Evolutionary conservation across 2,329 filamentous ascomycete genomes (phyloP).

Genomic region (Xylariaceae sp.): DNA sequence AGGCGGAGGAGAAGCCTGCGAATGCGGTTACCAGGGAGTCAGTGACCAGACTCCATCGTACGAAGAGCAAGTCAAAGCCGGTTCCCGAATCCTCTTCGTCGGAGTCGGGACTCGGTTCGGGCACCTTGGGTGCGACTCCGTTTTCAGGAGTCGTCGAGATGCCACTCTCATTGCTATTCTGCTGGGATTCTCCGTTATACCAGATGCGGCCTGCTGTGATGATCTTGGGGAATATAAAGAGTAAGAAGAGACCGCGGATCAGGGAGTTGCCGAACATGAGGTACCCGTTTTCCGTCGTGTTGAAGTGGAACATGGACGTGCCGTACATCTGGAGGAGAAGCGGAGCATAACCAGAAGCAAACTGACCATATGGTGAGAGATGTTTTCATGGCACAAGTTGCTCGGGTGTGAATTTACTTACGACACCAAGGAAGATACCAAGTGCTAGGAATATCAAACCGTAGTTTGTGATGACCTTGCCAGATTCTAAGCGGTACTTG

Average conservation of each 20-base stretch:
- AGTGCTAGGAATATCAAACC: slow-evolving; percentile 59
- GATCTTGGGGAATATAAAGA: slow-evolving; percentile 49
- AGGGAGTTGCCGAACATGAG: slow-evolving; percentile 53
- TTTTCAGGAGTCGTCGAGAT: slow-evolving; percentile 13
- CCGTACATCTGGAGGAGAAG: slow-evolving; percentile 57
- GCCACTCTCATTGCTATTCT: neutral
- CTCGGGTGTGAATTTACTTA: slow-evolving; percentile 31
- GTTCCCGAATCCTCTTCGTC: slow-evolving; percentile 30
- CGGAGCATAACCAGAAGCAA: slow-evolving; percentile 64
- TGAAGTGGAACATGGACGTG: slow-evolving; percentile 50
- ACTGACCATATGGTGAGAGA: slow-evolving; percentile 26
- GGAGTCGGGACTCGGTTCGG: slow-evolving; percentile 20
- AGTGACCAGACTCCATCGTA: slow-evolving; percentile 58
- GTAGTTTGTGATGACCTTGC: slow-evolving; percentile 49
- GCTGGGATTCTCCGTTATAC: slow-evolving; percentile 26
- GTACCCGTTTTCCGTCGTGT: slow-evolving; percentile 51
- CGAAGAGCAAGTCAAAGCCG: slow-evolving; percentile 61
- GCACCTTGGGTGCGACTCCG: slow-evolving; percentile 28
- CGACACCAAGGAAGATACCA: slow-evolving; percentile 62
- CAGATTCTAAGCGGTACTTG: slow-evolving; percentile 46
- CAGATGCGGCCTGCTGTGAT: slow-evolving; percentile 43
- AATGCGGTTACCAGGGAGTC: slow-evolving; percentile 61
- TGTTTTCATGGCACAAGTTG: neutral
- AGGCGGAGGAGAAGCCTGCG: slow-evolving; percentile 55
- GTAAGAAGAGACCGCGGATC: slow-evolving; percentile 50